Conservation (phyloP, 495 filamentous ascomycete genomes). For the Lineolata rhizophorae region DNA sequence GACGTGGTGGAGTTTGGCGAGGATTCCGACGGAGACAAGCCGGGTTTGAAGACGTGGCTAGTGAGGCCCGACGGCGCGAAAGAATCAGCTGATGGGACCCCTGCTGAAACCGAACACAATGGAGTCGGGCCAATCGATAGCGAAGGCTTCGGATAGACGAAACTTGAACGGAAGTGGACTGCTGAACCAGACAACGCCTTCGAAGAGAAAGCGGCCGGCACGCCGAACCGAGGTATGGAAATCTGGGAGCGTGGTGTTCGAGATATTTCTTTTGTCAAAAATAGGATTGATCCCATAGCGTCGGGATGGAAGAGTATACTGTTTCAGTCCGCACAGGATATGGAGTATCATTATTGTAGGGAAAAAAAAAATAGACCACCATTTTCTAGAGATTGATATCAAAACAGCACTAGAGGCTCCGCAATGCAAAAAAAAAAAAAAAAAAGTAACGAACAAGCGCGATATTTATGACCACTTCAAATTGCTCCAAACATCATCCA, state of each 20-base stretch:
- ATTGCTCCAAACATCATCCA: too few species aligned
- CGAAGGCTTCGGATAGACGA: not conserved
- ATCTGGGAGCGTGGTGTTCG: not conserved
- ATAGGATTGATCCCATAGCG: too few species aligned
- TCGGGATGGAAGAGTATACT: too few species aligned
- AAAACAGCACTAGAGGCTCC: too few species aligned
- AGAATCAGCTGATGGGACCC: not conserved
- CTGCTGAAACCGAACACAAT: not conserved
- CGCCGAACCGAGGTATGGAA: not conserved
- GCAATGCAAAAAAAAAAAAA: too few species aligned
- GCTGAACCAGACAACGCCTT: not conserved
- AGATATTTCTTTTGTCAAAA: too few species aligned
- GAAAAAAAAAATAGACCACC: too few species aligned
- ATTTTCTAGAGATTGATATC: too few species aligned
- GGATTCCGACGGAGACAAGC: conserved; percentile 10
- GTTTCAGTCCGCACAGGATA: too few species aligned
- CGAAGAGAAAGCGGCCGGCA: not conserved
- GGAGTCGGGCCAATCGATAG: not conserved
- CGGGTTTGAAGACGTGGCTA: conserved; percentile 4
- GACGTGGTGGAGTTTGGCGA: conserved; percentile 13
- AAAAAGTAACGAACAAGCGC: too few species aligned
- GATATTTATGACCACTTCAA: too few species aligned
- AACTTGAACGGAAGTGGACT: not conserved
- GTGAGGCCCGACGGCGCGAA: not conserved
- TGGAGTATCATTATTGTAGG: too few species aligned